phyloP scores from a whole-genome alignment of 179 eudicot genomes.

The Camellia oleifera region DNA sequence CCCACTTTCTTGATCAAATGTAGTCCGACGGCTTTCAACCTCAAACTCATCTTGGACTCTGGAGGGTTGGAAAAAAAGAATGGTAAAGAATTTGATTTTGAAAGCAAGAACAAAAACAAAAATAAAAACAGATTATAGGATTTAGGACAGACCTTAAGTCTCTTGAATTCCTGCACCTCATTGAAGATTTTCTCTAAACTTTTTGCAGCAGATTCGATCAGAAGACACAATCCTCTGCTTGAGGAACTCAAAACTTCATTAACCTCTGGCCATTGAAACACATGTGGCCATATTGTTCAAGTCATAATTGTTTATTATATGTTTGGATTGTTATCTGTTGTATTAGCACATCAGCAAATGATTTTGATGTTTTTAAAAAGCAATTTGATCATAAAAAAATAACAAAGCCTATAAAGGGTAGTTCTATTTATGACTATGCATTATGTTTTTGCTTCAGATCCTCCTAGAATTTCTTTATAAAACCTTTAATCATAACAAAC shows the following conservation, averaged over 20 bases:
- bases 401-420: no score
- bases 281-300: background rate
- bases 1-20: conserved; percentile 24
- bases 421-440: no score
- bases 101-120: background rate
- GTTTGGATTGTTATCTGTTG: background rate
- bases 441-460: background rate
- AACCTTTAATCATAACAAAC: no score
- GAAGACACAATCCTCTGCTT: background rate
- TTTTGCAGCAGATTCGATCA: conserved; percentile 10
- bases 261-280: background rate
- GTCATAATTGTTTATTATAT: background rate
- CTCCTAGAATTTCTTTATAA: background rate
- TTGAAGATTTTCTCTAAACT: background rate
- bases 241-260: conserved; percentile 2
- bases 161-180: conserved; percentile 9
- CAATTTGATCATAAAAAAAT: no score
- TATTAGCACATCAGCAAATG: background rate
- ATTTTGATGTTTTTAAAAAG: no score
- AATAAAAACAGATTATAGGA: background rate
- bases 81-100: background rate
- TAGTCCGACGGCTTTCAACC: conserved; percentile 21
- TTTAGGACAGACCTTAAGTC: conserved; percentile 6
- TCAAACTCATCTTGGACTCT: conserved; percentile 43
- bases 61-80: background rate